Conservation (phyloP, 306 rosid species). For the Fagus sylvatica region DNA sequence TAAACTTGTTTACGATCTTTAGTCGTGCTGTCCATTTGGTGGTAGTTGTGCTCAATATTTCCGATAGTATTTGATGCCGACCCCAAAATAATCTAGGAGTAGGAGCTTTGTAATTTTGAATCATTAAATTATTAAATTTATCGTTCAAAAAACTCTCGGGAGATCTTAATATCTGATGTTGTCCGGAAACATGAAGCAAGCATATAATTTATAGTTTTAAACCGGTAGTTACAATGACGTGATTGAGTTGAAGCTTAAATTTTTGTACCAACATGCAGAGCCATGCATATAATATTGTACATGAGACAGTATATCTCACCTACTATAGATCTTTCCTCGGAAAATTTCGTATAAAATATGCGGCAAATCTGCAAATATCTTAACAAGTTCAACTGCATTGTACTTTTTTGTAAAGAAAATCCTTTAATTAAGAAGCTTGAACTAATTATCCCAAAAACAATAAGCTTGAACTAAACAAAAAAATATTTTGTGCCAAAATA, state of each 20-base stretch:
- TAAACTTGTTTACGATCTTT: background rate
- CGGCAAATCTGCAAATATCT: background rate
- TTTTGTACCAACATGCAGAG: slow-evolving; percentile 5
- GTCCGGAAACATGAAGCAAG: slow-evolving; percentile 51
- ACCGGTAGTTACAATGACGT: slow-evolving; percentile 36
- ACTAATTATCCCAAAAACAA: background rate
- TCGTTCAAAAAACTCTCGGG: background rate
- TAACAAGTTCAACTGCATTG: too few relatives aligned
- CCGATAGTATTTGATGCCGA: background rate
- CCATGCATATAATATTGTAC: slow-evolving; percentile 23
- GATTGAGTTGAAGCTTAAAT: slow-evolving; percentile 13
- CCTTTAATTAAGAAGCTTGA: background rate
- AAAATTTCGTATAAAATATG: background rate
- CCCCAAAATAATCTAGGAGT: background rate
- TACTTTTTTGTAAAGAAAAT: too few relatives aligned
- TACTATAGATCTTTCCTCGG: background rate
- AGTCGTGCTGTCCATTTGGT: background rate
- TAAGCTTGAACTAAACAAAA: background rate
- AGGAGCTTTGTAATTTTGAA: background rate
- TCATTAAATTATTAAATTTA: too few relatives aligned
- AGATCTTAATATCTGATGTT: background rate
- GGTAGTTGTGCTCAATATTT: background rate
- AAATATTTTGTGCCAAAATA: too few relatives aligned
- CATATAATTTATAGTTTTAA: slow-evolving; percentile 14
- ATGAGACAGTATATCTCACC: slow-evolving; percentile 33